Base-by-base conservation (phyloP, 2,329 filamentous ascomycete genomes). In the Aspergillus bombycis region DNA sequence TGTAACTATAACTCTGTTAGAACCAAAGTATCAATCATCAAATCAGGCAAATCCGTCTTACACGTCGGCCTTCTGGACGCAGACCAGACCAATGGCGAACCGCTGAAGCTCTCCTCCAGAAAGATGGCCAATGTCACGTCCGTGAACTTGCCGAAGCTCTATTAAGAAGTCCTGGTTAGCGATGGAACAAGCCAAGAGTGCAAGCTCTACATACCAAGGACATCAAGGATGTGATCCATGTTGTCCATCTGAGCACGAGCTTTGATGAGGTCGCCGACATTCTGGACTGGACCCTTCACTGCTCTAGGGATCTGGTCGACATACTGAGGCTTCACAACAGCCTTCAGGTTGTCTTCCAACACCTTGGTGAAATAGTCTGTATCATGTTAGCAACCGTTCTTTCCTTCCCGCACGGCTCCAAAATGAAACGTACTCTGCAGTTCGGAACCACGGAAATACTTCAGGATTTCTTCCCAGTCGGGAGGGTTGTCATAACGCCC, bases 391-490 rank as follows among this genome's bases (percentile, higher is more conserved):
- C 60, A 45, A 43, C n/a, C 19, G 19, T 23, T 19, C 28, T 34
- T 10, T 46, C 2, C n/a, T 23, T 28, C 19, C 6, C n/a, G 14
- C 12, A 6, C 26, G 26, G 8, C 9, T 11, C n/a, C n/a, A 21
- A 10, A 14, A 16, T 30, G 19, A 50, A 41, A 72, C 91, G 74
- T 83, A 96, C 93, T 98, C 82, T 99, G 95, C 74, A 99, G 82
- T 79, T 99, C 95, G 48, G 94, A 98, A 65, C 95, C 95, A 81
- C 95, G 90, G 86, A 97, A 99, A 81, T 99, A 91, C 84, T 95
- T 97, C 82, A 99, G 88, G 65, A 99, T 96, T 81, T 98, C 95
- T 82, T 98, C 94, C 95, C 96, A 99, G 79, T 99, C 95, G 16
- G 95, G 96, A 10, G 95, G 94, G 81, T 98, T 96, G 71, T 98